phyloP scores from a whole-genome alignment of 352 stramenopile genomes.

The Aphanomyces cochlioides region DNA sequence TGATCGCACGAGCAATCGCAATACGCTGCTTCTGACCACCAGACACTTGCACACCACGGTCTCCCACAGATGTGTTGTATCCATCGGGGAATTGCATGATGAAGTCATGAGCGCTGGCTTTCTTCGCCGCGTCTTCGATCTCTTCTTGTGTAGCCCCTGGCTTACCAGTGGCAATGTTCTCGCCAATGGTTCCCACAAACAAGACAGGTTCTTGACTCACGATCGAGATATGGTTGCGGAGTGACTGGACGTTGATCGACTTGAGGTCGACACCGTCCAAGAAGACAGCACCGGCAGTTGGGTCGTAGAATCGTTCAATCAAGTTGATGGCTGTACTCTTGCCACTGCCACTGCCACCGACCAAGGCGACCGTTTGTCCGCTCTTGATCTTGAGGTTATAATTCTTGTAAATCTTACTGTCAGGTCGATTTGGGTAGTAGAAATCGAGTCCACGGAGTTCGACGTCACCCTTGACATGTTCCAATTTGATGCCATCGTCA shows the following conservation, averaged over 20 bases:
- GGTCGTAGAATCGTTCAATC: slow-evolving; percentile 78
- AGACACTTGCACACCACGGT: slow-evolving; percentile 82
- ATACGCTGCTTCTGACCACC: slow-evolving; percentile 72
- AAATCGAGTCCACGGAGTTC: slow-evolving; percentile 88
- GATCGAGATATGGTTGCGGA: slow-evolving; percentile 56
- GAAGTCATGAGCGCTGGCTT: slow-evolving; percentile 91
- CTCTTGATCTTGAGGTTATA: slow-evolving; percentile 62
- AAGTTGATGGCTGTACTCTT: slow-evolving; percentile 84
- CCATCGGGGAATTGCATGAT: slow-evolving; percentile 87
- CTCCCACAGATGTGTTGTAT: slow-evolving; percentile 90
- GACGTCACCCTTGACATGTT: slow-evolving; percentile 39
- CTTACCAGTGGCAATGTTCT: slow-evolving; percentile 60
- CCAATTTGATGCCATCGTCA: slow-evolving; percentile 16
- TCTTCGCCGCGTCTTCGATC: slow-evolving; percentile 80
- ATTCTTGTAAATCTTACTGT: slow-evolving; percentile 62
- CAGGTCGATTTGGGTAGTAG: slow-evolving; percentile 79
- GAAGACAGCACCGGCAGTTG: slow-evolving; percentile 46
- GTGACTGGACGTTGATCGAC: slow-evolving; percentile 56
- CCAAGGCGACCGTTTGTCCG: slow-evolving; percentile 78
- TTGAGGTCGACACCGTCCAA: slow-evolving; percentile 74
- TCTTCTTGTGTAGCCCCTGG: slow-evolving; percentile 49
- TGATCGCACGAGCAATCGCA: slow-evolving; percentile 88
- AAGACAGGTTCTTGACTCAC: slow-evolving; percentile 49
- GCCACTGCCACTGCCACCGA: slow-evolving; percentile 77
- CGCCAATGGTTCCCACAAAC: slow-evolving; percentile 52